Evolutionary conservation across 2,329 filamentous ascomycete genomes (phyloP), one percentile per base, ranked within the genome.

Genomic region (Trichoderma sp.): DNA sequence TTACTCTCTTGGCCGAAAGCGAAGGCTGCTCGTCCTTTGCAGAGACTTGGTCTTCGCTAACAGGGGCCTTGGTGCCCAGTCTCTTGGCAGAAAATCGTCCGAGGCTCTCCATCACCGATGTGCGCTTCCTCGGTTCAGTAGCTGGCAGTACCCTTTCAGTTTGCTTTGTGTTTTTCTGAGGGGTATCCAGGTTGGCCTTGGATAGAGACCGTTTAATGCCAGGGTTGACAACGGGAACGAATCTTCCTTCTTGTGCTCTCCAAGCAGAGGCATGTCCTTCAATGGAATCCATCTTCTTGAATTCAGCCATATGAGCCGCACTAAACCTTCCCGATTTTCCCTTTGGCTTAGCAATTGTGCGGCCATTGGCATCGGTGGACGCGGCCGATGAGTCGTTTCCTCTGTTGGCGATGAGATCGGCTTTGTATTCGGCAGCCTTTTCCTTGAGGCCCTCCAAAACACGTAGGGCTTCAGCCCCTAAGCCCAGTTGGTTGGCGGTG

Each of bases 201-300:
- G 83, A 86, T 28, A 83, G 83, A 1, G 84, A 78, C 60, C 79
- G 79, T 74, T 83, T 85, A 60, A 82, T 74, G 26, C 75, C 74
- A 32, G 81, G 77, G 70, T 77, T 77, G 67, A 83, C n/a, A 53
- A 53, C 79, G 11, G 89, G 87, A n/a, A 87, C 86, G 74, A 84
- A 81, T 9, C 86, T 86, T 43, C 81, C 85, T 5, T 85, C 82
- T 73, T 88, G 85, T 26, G 87, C 87, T 73, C 93, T 87, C 83
- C 91, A 96, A 18, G 91, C 89, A 12, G 95, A 97, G 9, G 94
- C 87, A 79, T 98, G 95, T 74, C 91, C 91, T 57, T 90, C 93
- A 78, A 98, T 98, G 2, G 95, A 98, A 80, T 97, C 94, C 95
- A 98, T 98, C 85, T 97, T 98, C 83, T 93, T 93, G 84, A 98